Percentiles rank a stretch among this genome's conserved stretches.
These are phyloP conservation scores for Cicer pinnatifidum DNA, from an alignment of 306 rosid species.

Conservation along the genomic window DNA sequence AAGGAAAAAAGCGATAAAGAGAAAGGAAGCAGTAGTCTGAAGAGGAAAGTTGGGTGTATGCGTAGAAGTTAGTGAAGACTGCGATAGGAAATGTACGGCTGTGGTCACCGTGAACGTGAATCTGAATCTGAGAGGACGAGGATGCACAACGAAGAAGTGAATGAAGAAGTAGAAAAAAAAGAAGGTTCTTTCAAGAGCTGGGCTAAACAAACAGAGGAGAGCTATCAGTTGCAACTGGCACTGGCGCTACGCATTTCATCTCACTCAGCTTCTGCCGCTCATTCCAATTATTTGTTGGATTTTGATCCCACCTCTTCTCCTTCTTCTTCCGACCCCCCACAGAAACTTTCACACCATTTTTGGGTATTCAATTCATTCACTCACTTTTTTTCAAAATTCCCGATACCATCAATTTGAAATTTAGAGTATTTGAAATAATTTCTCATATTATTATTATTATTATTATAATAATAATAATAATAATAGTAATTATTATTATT, in stretches of 20 bases:
- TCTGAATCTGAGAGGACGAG: neutral
- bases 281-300: constrained; percentile 46
- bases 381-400: neutral
- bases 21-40: too few species aligned
- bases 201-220: constrained; percentile 60
- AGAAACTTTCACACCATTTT: constrained; percentile 50
- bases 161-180: neutral
- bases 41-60: neutral
- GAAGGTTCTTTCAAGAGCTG: constrained; percentile 44
- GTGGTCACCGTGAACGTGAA: constrained; percentile 17
- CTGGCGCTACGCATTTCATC: constrained; percentile 59
- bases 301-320: constrained; percentile 25
- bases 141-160: neutral
- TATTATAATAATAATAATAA: too few species aligned
- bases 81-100: constrained; percentile 14
- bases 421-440: neutral
- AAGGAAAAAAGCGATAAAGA: too few species aligned
- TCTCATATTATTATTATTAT: neutral
- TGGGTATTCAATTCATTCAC: constrained; percentile 43
- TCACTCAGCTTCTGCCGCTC: constrained; percentile 33
- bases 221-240: constrained; percentile 58
- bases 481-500: neutral
- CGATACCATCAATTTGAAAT: neutral
- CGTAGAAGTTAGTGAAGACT: neutral
- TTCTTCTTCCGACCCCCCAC: constrained; percentile 18